Percentiles rank a stretch among this genome's conserved stretches.
Conservation (phyloP, 495 filamentous ascomycete species). For the Usnea hakonensis region DNA sequence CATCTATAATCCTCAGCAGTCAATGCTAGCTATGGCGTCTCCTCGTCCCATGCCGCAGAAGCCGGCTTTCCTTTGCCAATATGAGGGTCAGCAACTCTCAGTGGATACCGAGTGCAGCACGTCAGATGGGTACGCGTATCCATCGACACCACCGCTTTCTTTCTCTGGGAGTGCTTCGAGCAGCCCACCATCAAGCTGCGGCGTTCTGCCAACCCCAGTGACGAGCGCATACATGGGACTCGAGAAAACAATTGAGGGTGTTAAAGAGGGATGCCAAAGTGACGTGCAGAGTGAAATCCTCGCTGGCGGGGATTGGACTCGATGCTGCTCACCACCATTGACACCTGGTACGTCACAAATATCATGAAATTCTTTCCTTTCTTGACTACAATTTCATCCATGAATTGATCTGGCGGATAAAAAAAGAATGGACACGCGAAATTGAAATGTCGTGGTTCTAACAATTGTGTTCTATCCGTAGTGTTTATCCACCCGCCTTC, state of each 20-base stretch:
- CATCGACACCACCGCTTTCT: conserved; percentile 83
- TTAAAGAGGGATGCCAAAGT: conserved; percentile 73
- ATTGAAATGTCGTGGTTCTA: conserved; percentile 14
- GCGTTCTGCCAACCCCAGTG: conserved; percentile 72
- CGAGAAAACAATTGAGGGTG: conserved; percentile 67
- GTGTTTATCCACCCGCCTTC: conserved; percentile 77
- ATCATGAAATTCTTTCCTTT: conserved; percentile 23
- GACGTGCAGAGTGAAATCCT: conserved; percentile 70
- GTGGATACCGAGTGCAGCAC: conserved; percentile 70
- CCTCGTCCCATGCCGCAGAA: conserved; percentile 70
- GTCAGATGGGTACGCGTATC: conserved; percentile 64
- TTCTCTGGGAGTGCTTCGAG: conserved; percentile 74
- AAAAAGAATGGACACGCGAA: neutral
- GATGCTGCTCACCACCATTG: conserved; percentile 73
- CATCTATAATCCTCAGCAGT: conserved; percentile 51
- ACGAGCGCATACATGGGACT: conserved; percentile 69
- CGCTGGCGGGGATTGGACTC: conserved; percentile 67
- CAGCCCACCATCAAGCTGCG: conserved; percentile 74
- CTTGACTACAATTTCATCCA: conserved; percentile 6
- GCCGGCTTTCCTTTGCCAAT: conserved; percentile 62
- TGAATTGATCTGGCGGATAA: neutral
- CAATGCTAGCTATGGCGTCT: conserved; percentile 60
- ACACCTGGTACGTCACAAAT: conserved; percentile 77
- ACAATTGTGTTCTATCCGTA: conserved; percentile 32
- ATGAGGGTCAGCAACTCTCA: conserved; percentile 39